Percentiles rank a stretch among this genome's conserved stretches.
phyloP scores from a whole-genome alignment of 179 eudicot genomes.

The Gypsophila paniculata region DNA sequence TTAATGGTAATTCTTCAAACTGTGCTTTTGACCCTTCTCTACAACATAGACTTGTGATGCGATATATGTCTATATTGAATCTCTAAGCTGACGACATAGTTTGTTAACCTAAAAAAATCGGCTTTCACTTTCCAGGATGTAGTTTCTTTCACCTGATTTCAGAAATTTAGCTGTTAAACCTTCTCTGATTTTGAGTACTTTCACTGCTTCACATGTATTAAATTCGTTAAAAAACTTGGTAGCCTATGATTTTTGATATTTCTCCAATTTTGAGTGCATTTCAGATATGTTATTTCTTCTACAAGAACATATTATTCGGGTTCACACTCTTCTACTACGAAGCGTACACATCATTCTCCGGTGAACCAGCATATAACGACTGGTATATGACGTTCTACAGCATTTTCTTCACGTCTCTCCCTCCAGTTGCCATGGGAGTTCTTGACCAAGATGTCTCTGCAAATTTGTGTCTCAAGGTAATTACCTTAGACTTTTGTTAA shows the following conservation, averaged over 20 bases:
- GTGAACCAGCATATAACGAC: conserved; percentile 60
- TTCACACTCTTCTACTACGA: conserved; percentile 65
- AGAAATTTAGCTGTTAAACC: neutral
- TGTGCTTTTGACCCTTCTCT: neutral
- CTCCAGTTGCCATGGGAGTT: conserved; percentile 67
- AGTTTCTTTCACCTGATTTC: neutral
- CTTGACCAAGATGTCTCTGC: conserved; percentile 76
- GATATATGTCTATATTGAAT: neutral
- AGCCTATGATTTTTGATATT: neutral
- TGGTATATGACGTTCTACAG: conserved; percentile 65
- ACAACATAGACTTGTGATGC: neutral
- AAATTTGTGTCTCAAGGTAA: conserved; percentile 61
- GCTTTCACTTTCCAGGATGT: neutral
- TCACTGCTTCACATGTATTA: neutral
- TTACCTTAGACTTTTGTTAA: neutral
- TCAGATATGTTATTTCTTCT: conserved; percentile 89
- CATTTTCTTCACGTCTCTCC: conserved; percentile 65
- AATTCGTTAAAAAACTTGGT: too few species aligned
- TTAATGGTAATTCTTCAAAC: conserved; percentile 46
- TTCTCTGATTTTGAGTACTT: too few species aligned
- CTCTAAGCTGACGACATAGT: neutral
- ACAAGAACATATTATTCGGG: conserved; percentile 72
- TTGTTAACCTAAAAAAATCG: neutral
- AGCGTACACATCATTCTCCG: conserved; percentile 69
- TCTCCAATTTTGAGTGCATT: conserved; percentile 12